Conservation (phyloP, 768 basidiomycete genomes). For the Mycena indigotica region DNA sequence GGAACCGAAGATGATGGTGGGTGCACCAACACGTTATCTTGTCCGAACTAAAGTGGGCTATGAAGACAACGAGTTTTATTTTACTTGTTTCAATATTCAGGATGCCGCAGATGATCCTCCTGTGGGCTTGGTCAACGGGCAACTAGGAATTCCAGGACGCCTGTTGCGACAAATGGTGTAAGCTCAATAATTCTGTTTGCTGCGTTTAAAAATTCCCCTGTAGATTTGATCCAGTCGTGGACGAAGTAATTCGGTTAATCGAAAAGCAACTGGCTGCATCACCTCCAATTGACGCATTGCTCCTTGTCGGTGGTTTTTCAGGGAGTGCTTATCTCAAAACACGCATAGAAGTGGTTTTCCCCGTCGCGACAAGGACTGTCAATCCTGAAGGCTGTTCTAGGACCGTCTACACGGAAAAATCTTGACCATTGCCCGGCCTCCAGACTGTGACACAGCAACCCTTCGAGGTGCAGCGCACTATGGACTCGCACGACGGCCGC, state of each 20-base stretch:
- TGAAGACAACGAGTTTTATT: slow-evolving; percentile 80
- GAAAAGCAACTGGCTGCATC: slow-evolving; percentile 11
- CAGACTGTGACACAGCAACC: slow-evolving; percentile 88
- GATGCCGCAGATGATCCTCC: slow-evolving; percentile 72
- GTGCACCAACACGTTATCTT: slow-evolving; percentile 20
- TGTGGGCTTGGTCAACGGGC: slow-evolving; percentile 81
- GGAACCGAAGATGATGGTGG: slow-evolving; percentile 77
- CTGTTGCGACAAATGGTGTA: slow-evolving; percentile 74
- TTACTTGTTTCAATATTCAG: slow-evolving; percentile 87
- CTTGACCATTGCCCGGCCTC: slow-evolving; percentile 76
- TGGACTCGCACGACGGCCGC: slow-evolving; percentile 71
- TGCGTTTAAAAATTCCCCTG: background rate
- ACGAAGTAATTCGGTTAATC: slow-evolving; percentile 40
- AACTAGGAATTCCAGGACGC: slow-evolving; percentile 80
- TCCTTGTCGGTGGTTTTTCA: slow-evolving; percentile 89
- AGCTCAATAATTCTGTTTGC: slow-evolving; percentile 1
- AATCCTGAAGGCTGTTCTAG: too few species aligned
- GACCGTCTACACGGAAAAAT: slow-evolving; percentile 68
- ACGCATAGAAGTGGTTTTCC: slow-evolving; percentile 68
- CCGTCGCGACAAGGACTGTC: too few species aligned
- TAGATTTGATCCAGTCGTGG: slow-evolving; percentile 82
- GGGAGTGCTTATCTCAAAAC: slow-evolving; percentile 84
- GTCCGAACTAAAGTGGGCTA: slow-evolving; percentile 10
- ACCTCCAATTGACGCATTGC: slow-evolving; percentile 68
- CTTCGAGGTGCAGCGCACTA: slow-evolving; percentile 87